Conservation (phyloP, 805 yeast genomes). For the Torulaspora maleeae region DNA sequence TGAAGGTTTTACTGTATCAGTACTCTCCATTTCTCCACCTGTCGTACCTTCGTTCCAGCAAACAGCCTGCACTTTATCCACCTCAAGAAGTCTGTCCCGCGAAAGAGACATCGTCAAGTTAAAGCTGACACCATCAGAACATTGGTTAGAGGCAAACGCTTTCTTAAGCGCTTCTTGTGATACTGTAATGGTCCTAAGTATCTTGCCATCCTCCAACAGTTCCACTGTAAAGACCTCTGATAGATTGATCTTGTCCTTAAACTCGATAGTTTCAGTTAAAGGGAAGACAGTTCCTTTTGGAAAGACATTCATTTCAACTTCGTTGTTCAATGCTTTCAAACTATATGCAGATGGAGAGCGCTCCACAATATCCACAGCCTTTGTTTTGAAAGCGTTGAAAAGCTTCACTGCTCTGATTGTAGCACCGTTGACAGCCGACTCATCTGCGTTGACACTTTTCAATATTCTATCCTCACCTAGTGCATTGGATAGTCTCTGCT, state of each 20-base stretch:
- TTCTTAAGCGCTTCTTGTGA: slow-evolving; percentile 28
- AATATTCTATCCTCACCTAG: slow-evolving; percentile 61
- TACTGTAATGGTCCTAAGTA: slow-evolving; percentile 18
- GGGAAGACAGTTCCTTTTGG: slow-evolving; percentile 40
- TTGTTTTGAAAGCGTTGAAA: slow-evolving; percentile 62
- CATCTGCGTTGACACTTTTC: slow-evolving; percentile 91
- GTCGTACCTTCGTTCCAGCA: slow-evolving; percentile 35
- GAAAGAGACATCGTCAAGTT: slow-evolving; percentile 45
- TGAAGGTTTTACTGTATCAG: slow-evolving; percentile 4
- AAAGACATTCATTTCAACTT: slow-evolving; percentile 39
- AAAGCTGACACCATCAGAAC: slow-evolving; percentile 38
- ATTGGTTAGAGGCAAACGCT: slow-evolving; percentile 34
- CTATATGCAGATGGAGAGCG: slow-evolving; percentile 48
- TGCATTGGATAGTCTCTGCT: slow-evolving; percentile 49
- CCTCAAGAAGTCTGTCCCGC: slow-evolving; percentile 46
- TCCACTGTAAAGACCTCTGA: slow-evolving; percentile 35
- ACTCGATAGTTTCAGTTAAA: slow-evolving; percentile 35
- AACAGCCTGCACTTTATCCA: slow-evolving; percentile 43
- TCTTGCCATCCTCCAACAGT: slow-evolving; percentile 28
- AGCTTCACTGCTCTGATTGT: slow-evolving; percentile 76
- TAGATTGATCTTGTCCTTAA: neutral
- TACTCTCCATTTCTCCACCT: slow-evolving; percentile 25
- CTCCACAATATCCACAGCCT: slow-evolving; percentile 53
- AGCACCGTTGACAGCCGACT: slow-evolving; percentile 86
- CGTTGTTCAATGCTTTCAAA: slow-evolving; percentile 32